These are phyloP conservation scores for Ostreobium quekettii DNA, from an alignment of 139 green algal species.

Conservation along the genomic window DNA sequence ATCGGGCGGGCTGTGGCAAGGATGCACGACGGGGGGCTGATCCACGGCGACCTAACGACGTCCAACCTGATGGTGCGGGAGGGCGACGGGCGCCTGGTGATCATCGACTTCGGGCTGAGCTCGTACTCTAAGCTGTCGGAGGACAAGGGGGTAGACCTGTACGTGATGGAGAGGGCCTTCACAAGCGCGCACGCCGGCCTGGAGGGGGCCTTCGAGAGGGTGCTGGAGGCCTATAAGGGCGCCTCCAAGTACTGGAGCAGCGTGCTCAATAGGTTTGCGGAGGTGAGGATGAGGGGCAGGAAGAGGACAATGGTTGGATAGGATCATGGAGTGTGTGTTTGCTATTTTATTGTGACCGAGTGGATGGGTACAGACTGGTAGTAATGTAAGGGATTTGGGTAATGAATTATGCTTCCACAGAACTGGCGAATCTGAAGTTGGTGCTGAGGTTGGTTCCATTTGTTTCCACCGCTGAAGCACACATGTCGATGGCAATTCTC, in stretches of 20 bases:
- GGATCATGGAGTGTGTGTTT: too few species aligned
- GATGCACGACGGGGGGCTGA: constrained; percentile 80
- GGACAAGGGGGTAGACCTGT: constrained; percentile 83
- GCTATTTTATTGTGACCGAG: too few species aligned
- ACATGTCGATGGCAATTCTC: too few species aligned
- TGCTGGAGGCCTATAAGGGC: constrained; percentile 63
- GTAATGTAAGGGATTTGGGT: too few species aligned
- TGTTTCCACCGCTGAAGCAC: too few species aligned
- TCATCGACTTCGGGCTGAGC: constrained; percentile 87
- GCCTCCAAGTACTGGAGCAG: constrained; percentile 55
- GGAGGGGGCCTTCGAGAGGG: constrained; percentile 38
- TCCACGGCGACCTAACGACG: constrained; percentile 88
- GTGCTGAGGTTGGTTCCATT: too few species aligned
- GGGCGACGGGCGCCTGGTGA: constrained; percentile 28
- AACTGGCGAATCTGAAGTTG: too few species aligned
- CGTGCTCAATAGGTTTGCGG: constrained; percentile 70
- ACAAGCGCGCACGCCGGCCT: constrained; percentile 46
- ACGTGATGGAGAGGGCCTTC: constrained; percentile 81
- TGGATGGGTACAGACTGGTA: too few species aligned
- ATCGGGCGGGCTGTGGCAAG: constrained; percentile 60
- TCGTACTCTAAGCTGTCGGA: constrained; percentile 59
- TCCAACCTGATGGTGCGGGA: constrained; percentile 73
- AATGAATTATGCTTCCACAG: too few species aligned
- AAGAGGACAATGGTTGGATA: constrained; percentile 78
- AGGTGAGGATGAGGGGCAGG: constrained; percentile 63